Evolutionary conservation across 345 rosid species (phyloP).

Genomic region (Salix arbutifolia): DNA sequence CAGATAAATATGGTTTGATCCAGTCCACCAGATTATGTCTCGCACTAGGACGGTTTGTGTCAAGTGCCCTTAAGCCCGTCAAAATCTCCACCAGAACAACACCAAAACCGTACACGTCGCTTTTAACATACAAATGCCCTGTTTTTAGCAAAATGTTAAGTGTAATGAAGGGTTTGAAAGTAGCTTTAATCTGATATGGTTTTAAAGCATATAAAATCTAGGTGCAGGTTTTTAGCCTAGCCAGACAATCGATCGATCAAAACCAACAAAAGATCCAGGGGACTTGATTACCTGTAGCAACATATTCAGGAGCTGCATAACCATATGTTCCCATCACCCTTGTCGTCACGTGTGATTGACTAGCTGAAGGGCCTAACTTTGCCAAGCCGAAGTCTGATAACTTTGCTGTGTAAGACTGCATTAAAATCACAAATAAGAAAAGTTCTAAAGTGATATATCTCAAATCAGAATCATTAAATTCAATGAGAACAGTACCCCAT

Average conservation of each 20-base stretch:
- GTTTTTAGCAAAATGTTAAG: constrained; percentile 18
- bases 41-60: constrained; percentile 66
- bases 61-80: constrained; percentile 81
- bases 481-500: constrained; percentile 52
- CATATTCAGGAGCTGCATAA: constrained; percentile 97
- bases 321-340: constrained; percentile 94
- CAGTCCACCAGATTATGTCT: constrained; percentile 69
- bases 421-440: neutral
- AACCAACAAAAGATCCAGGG: neutral
- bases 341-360: constrained; percentile 92
- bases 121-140: constrained; percentile 95
- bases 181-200: neutral
- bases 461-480: neutral
- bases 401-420: constrained; percentile 82
- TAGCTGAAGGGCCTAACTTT: constrained; percentile 89
- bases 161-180: neutral
- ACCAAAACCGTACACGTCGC: constrained; percentile 91
- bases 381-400: constrained; percentile 96
- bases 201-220: neutral
- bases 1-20: constrained; percentile 71
- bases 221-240: neutral
- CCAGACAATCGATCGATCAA: neutral
- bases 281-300: constrained; percentile 64
- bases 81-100: constrained; percentile 85
- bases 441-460: neutral